Conservation (phyloP, 1,284 basidiomycete species). For the Cutaneotrichosporon dermatis region DNA sequence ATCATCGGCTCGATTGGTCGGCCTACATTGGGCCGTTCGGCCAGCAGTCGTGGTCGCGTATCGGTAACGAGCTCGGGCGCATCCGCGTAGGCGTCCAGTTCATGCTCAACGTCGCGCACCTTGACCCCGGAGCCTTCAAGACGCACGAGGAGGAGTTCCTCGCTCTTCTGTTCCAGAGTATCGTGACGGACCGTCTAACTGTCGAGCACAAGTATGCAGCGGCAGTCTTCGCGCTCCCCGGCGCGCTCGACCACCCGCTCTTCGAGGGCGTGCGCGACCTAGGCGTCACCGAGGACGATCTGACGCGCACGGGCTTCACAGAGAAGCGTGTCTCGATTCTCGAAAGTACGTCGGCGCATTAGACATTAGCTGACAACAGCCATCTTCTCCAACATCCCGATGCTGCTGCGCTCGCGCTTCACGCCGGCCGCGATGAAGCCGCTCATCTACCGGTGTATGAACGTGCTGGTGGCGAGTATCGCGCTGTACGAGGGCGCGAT, state of each 20-base stretch:
- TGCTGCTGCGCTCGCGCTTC: constrained; percentile 20
- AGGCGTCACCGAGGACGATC: constrained; percentile 5
- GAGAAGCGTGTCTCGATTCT: constrained; percentile 23
- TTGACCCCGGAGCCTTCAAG: constrained; percentile 62
- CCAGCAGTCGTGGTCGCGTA: constrained; percentile 59
- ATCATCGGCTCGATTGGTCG: constrained; percentile 63
- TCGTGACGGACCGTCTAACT: constrained; percentile 55
- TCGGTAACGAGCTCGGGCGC: constrained; percentile 54
- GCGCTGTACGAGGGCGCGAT: constrained; percentile 19
- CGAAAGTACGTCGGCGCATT: not conserved
- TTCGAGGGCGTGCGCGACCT: constrained; percentile 21
- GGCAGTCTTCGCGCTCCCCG: constrained; percentile 33
- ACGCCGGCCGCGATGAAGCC: constrained; percentile 31
- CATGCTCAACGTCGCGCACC: constrained; percentile 60
- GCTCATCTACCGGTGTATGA: constrained; percentile 42
- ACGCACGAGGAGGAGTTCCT: constrained; percentile 55
- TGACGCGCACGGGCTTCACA: constrained; percentile 28
- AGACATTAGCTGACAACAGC: not conserved
- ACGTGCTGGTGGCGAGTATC: constrained; percentile 17
- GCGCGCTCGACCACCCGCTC: constrained; percentile 29
- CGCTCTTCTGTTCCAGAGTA: constrained; percentile 57
- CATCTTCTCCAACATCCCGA: constrained; percentile 27
- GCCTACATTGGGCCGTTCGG: constrained; percentile 58
- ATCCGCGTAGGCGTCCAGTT: constrained; percentile 66
- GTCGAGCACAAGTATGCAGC: constrained; percentile 62